Percentiles rank a stretch among this genome's conserved stretches.
Evolutionary conservation across 257 asterid species (phyloP).

Genomic region (Salvia miltiorrhiza): DNA sequence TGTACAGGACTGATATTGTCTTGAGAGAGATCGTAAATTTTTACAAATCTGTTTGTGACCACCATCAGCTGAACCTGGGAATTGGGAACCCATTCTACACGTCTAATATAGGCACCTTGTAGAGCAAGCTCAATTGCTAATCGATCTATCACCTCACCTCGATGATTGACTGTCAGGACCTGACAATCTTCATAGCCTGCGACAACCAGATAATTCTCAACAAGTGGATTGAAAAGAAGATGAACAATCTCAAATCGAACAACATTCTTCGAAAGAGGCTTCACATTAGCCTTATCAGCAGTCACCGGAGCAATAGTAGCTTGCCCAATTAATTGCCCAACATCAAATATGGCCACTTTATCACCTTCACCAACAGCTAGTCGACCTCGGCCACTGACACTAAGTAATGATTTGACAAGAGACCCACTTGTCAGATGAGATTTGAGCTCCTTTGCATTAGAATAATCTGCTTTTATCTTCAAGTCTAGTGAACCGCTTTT

Average conservation of each 20-base stretch:
- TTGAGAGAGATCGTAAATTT: conserved; percentile 90
- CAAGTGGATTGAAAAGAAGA: conserved; percentile 75
- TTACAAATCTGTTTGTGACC: conserved; percentile 85
- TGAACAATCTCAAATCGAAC: conserved; percentile 97
- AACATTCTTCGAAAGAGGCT: conserved; percentile 92
- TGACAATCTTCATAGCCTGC: conserved; percentile 99
- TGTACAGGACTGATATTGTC: conserved; percentile 96
- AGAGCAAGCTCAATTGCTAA: conserved; percentile 94
- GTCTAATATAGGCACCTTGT: conserved; percentile 96
- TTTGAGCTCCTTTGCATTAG: conserved; percentile 93
- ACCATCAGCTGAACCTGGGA: conserved; percentile 99
- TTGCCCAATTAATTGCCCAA: conserved; percentile 97
- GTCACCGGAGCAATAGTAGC: conserved; percentile 92
- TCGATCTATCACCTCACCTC: conserved; percentile 98
- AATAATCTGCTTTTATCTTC: conserved; percentile 95
- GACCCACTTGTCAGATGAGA: conserved; percentile 92
- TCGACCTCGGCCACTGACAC: conserved; percentile 88
- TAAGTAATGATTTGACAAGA: conserved; percentile 87
- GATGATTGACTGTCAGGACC: conserved; percentile 88
- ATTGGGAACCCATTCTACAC: conserved; percentile 93
- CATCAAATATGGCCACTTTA: conserved; percentile 95
- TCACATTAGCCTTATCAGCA: conserved; percentile 98
- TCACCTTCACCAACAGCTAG: conserved; percentile 99
- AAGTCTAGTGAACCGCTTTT: conserved; percentile 96
- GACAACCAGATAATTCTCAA: conserved; percentile 89